These are phyloP conservation scores for Trichoderma oligosporum DNA, from an alignment of 2,329 filamentous ascomycete species.

Conservation along the genomic window DNA sequence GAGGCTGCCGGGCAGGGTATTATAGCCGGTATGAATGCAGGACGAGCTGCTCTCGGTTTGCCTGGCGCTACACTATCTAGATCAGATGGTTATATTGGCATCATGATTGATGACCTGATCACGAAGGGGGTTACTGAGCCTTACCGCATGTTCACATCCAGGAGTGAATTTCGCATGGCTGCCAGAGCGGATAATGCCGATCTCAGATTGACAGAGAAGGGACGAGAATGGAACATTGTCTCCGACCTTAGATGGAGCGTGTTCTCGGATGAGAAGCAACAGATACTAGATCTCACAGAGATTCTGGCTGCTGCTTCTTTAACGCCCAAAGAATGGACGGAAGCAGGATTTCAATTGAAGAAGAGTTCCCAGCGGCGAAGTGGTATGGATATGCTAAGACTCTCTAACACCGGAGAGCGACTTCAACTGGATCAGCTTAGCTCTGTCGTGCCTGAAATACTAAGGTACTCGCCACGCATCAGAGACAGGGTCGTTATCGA, in stretches of 20 bases:
- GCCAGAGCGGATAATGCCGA: constrained; percentile 94
- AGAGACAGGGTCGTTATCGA: constrained; percentile 73
- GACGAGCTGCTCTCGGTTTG: constrained; percentile 67
- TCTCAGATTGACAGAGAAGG: constrained; percentile 74
- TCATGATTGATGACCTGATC: constrained; percentile 97
- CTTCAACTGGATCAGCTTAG: constrained; percentile 52
- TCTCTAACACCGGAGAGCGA: constrained; percentile 51
- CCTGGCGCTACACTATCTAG: constrained; percentile 66
- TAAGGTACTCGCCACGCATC: constrained; percentile 54
- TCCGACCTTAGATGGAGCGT: constrained; percentile 71
- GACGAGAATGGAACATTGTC: constrained; percentile 72
- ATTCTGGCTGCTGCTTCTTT: constrained; percentile 57
- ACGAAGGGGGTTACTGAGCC: constrained; percentile 96
- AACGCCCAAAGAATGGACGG: constrained; percentile 63
- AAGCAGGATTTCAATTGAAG: constrained; percentile 65
- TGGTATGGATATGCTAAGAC: constrained; percentile 75
- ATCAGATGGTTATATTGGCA: constrained; percentile 91
- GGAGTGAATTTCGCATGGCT: constrained; percentile 92
- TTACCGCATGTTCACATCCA: constrained; percentile 96
- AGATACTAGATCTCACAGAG: constrained; percentile 63
- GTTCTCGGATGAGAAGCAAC: constrained; percentile 61
- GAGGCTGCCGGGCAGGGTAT: constrained; percentile 94
- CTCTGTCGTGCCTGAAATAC: constrained; percentile 54
- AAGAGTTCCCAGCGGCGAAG: constrained; percentile 63
- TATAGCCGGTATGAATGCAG: constrained; percentile 89